Base-by-base conservation (phyloP, 176 grass and related monocot genomes). In the Oryza officinalis region DNA sequence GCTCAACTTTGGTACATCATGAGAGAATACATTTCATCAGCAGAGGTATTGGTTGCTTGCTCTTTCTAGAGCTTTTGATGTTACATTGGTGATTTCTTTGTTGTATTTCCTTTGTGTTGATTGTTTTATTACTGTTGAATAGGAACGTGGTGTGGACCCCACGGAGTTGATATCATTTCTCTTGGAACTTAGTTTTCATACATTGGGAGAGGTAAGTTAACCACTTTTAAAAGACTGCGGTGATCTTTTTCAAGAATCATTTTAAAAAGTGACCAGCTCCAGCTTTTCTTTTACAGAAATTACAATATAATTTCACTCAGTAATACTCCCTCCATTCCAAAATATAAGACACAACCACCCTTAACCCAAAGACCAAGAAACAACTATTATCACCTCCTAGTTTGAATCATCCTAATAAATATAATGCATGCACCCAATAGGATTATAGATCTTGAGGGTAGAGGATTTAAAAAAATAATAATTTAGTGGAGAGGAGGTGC, bases 1-100 rank as follows among this genome's bases (percentile, higher is more conserved):
- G 90, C 95, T 35, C 95, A 97, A 67, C 90, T 97, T 78, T 97
- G 95, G 95, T 94, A 97, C 84, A 93, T 97, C 86, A 94, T 97
- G 89, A 84, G 92, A 91, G 95, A 97, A 93, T 98, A 95, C 61
- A 98, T 98, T 71, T 98, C 91, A 81, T 93, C 91, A 27, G 71
- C 96, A 61, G 96, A 98, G 96, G 96, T 98, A 91, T 59, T 50
- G 38, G n/a, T 84, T 74, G 11, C 32, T 71, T 87, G 69, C 77
- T 67, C 35, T 65, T 73, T 71, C 38, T 60, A 72, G 31, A n/a
- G 15, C 59, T 72, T 71, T 74, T 61, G 32, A 59, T 86, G 80
- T 8, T 31, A 40, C 3, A 63, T 30, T 69, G 27, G 31, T 69
- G 27, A 50, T 59, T 73, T 80, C 32, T 81, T 37, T 85, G 71